Evolutionary conservation across 176 grass and related monocot genomes (phyloP).

Genomic region (Ananas comosus): DNA sequence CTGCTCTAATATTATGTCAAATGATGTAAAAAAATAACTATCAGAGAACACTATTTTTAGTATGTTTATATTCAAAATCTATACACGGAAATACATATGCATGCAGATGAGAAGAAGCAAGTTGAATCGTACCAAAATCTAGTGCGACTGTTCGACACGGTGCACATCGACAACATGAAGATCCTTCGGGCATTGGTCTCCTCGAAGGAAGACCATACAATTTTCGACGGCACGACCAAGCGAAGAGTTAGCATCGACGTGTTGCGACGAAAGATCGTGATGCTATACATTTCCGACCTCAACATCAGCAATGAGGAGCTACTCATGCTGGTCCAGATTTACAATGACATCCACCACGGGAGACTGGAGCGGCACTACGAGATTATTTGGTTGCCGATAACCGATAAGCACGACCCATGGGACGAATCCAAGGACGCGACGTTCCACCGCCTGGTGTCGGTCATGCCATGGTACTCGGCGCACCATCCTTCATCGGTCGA

Average conservation of each 20-base stretch:
- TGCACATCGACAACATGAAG: slow-evolving; percentile 44
- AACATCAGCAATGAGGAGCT: slow-evolving; percentile 34
- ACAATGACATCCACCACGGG: slow-evolving; percentile 24
- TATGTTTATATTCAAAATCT: slow-evolving; percentile 3
- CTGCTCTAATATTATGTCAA: no score
- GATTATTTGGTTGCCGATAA: slow-evolving; percentile 33
- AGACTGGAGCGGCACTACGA: slow-evolving; percentile 29
- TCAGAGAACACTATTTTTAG: neutral
- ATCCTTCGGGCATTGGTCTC: slow-evolving; percentile 27
- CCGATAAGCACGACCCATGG: slow-evolving; percentile 28
- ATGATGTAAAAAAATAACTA: no score
- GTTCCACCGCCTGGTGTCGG: slow-evolving; percentile 23
- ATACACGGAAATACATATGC: neutral
- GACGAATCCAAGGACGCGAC: slow-evolving; percentile 7
- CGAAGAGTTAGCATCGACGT: slow-evolving; percentile 23
- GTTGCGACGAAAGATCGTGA: slow-evolving; percentile 37
- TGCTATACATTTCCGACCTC: slow-evolving; percentile 37
- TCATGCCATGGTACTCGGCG: slow-evolving; percentile 37
- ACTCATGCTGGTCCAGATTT: slow-evolving; percentile 33
- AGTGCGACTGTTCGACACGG: slow-evolving; percentile 22
- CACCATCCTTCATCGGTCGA: slow-evolving; percentile 28
- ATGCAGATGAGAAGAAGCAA: slow-evolving; percentile 34
- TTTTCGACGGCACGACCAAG: slow-evolving; percentile 23
- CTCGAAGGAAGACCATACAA: slow-evolving; percentile 31
- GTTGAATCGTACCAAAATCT: slow-evolving; percentile 31